These are phyloP conservation scores for Magnaporthiopsis incrustans DNA, from an alignment of 2,329 filamentous ascomycete species.

Conservation along the genomic window DNA sequence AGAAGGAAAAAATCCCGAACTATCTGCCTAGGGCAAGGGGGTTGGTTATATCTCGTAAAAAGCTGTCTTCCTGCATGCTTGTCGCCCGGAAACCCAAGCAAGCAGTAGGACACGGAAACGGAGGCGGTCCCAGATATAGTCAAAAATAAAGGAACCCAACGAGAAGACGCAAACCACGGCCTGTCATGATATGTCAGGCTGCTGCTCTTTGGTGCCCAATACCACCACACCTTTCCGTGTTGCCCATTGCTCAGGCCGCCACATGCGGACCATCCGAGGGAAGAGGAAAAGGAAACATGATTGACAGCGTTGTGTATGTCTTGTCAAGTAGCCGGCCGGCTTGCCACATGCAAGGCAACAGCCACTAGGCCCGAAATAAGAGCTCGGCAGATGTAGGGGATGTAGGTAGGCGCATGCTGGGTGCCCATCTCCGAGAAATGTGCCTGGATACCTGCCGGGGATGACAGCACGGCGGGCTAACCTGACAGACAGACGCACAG, in stretches of 20 bases:
- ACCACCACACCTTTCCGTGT: background rate
- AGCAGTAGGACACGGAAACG: background rate
- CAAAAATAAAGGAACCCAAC: background rate
- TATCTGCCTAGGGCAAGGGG: too few relatives aligned
- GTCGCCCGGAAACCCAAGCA: background rate
- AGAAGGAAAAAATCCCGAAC: background rate
- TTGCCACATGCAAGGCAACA: background rate
- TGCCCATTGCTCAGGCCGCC: background rate
- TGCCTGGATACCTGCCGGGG: too few relatives aligned
- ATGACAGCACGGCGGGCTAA: too few relatives aligned
- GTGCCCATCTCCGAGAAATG: too few relatives aligned
- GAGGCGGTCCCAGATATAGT: background rate
- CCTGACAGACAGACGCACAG: too few relatives aligned
- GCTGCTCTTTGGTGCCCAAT: background rate
- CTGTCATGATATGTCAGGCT: background rate
- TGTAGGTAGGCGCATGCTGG: background rate
- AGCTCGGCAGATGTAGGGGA: background rate
- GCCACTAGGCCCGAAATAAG: background rate
- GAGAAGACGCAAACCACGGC: background rate
- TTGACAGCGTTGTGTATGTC: background rate
- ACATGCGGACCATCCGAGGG: background rate
- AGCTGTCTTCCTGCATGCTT: background rate
- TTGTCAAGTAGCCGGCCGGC: background rate
- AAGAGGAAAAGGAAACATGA: background rate
- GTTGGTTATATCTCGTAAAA: background rate